Base-by-base conservation (phyloP, 345 rosid species). In the Gossypioides kirkii region DNA sequence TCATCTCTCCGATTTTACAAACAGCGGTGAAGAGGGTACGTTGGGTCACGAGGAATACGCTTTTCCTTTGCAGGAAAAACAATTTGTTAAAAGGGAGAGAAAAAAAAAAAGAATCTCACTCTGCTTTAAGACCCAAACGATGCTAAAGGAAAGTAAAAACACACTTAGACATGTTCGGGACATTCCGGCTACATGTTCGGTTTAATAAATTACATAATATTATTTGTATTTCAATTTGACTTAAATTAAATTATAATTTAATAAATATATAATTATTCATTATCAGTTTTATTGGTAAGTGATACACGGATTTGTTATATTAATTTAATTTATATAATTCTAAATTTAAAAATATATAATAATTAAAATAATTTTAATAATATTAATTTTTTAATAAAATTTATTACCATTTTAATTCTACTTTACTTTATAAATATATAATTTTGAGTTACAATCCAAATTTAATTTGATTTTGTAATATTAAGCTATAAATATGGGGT, bases 41-140 rank as follows among this genome's bases (percentile, higher is more conserved):
- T 38, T 49, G 23, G 84, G 69, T 85, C 93, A 86, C 89, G 90
- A 85, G 88, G 85, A 77, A 78, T 70, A 59, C 82, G 90, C 85
- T 84, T 80, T 77, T 55, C 53, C 77, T 72, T 80, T 78, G 86
- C 86, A 80, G 80, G 81, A 78, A 80, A 60, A 80, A 53, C 1
- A 42, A 78, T 81, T 77, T 64, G 77, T 50, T 70, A 80, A 74
- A 81, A 20, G 61, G 78, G 80, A 82, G 79, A 28, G 66, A 60
- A 71, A 60, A 65, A 56, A 56, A 66, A 82, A 71, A 10, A 13
- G 3, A 3, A 10, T 76, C 83, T 75, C 73, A 71, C 55, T 77
- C 56, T 76, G 73, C 38, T 47, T 54, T 69, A 0, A 50, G 77
- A 63, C 58, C 22, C 50, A 47, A 17, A 62, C 54, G 28, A 54